phyloP scores from a whole-genome alignment of 1,284 basidiomycete genomes.

The Papiliotrema laurentii region DNA sequence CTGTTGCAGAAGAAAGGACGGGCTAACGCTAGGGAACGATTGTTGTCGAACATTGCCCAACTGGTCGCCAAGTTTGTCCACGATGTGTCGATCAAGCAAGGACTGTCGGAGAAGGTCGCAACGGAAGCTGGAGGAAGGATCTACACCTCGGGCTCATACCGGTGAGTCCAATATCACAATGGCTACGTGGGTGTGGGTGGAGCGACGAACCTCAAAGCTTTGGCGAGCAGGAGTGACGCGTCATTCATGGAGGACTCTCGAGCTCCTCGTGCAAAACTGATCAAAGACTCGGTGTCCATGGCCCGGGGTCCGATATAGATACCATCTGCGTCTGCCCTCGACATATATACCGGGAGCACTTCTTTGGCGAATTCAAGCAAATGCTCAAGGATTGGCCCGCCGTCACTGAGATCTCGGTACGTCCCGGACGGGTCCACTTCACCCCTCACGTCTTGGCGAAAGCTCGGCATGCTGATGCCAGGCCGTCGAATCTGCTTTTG shows the following conservation, averaged over 20 bases:
- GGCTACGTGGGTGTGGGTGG: background rate
- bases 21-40: slow-evolving; percentile 66
- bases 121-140: slow-evolving; percentile 91
- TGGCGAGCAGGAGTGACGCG: background rate
- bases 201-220: background rate
- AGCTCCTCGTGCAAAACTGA: background rate
- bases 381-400: slow-evolving; percentile 86
- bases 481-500: slow-evolving; percentile 94
- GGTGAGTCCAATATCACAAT: slow-evolving; percentile 39
- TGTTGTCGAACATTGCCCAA: slow-evolving; percentile 82
- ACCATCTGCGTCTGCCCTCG: slow-evolving; percentile 97
- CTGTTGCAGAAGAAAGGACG: too few species aligned
- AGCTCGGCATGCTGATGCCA: slow-evolving; percentile 40
- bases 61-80: slow-evolving; percentile 93
- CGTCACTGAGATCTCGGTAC: slow-evolving; percentile 80
- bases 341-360: slow-evolving; percentile 92
- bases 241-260: background rate
- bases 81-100: slow-evolving; percentile 68
- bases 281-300: slow-evolving; percentile 78
- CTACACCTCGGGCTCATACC: slow-evolving; percentile 96
- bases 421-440: slow-evolving; percentile 28
- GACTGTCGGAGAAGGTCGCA: slow-evolving; percentile 82
- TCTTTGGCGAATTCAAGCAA: slow-evolving; percentile 85
- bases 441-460: background rate
- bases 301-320: slow-evolving; percentile 95